Percentiles rank a stretch among this genome's conserved stretches.
These are phyloP conservation scores for Rhododendron simsii DNA, from an alignment of 148 eudicot genomes.

Conservation along the genomic window DNA sequence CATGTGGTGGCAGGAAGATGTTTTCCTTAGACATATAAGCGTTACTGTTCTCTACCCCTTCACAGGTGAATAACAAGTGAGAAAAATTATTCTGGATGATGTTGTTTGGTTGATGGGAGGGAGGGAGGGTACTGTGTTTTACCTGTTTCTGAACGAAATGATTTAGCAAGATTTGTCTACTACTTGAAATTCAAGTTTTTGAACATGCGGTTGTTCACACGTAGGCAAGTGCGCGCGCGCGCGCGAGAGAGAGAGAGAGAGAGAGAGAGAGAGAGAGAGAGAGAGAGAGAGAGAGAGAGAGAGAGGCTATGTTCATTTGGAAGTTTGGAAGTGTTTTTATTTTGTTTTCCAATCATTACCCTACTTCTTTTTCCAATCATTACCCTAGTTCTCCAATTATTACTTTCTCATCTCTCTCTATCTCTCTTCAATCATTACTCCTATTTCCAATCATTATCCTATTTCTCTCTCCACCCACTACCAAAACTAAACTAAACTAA, in stretches of 20 bases:
- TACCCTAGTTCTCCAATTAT: too few relatives aligned
- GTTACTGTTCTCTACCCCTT: background rate
- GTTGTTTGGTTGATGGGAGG: background rate
- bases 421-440: too few relatives aligned
- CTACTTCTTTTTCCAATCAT: too few relatives aligned
- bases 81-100: background rate
- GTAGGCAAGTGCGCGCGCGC: background rate
- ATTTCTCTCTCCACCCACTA: too few relatives aligned
- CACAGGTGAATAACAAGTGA: background rate
- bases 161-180: background rate
- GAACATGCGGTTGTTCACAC: background rate
- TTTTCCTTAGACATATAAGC: background rate
- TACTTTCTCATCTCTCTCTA: too few relatives aligned
- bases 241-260: background rate
- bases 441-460: too few relatives aligned
- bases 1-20: background rate
- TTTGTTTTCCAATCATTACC: too few relatives aligned
- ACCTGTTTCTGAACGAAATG: background rate
- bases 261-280: too few relatives aligned
- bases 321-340: too few relatives aligned
- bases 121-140: background rate
- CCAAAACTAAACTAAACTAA: too few relatives aligned
- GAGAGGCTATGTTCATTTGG: too few relatives aligned
- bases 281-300: too few relatives aligned
- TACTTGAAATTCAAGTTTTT: background rate